Base-by-base conservation (phyloP, 768 basidiomycete species). In the Filobasidium floriforme region DNA sequence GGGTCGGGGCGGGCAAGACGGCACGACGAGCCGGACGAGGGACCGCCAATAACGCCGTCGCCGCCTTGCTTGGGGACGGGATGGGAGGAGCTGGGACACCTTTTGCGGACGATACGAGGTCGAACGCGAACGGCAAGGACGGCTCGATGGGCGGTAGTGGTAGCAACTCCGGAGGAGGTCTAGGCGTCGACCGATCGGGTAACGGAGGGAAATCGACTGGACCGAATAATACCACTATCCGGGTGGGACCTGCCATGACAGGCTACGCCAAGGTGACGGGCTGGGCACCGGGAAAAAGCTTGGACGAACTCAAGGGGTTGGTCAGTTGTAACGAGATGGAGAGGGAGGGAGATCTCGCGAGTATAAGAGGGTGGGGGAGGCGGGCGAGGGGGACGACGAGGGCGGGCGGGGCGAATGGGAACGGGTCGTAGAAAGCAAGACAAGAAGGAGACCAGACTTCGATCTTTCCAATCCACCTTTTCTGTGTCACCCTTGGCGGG, bases 231-330 rank as follows among this genome's bases (percentile, higher is more conserved):
- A 54, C 62, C 1, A 52, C 46, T 12, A 60, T 64, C 26, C 61
- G 67, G 22, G 51, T 62, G 29, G 57, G 62, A 19, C 67, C 63
- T 7, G 54, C 67, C 19, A 60, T 68, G 63, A 54, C 41, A 1
- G 67, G 67, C n/a, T 68, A 68, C 41, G 59, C 63, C 9, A 68
- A 68, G 29, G 67, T 68, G 5, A n/a, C 24, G 9, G 67, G 67
- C 9, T 68, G 67, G 67, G 41, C 52, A 2, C 67, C 67, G 7
- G 67, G 67, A 22, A 64, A 68, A 28, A 37, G 63, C 22, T 49
- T 68, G 49, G 67, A 68, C 37, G 67, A 64, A 22, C 40, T 68
- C 19, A 68, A 68, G 60, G 41, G 40, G 14, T 32, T 68, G 10
- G 67, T 61, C 12, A 22, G 19, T 9, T 22, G 32, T 44, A 68